Evolutionary conservation across 768 basidiomycete genomes (phyloP), one percentile per base, ranked within the genome.

Genomic region (Phlebiopsis flavidoalba): DNA sequence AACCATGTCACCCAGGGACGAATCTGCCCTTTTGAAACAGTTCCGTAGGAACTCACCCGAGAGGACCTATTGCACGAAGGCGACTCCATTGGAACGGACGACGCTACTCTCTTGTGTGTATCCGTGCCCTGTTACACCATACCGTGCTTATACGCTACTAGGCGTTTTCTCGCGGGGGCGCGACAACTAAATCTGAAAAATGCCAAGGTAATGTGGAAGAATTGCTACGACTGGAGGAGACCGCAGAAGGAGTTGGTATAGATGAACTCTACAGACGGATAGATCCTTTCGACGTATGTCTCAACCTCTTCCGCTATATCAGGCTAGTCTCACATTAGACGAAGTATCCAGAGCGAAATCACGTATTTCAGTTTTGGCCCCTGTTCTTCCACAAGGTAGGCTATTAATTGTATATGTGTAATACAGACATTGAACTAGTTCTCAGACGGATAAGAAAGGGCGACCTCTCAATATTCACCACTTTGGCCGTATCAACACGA

Each of bases 141-240:
- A 15, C 33, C 54, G n/a, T 45, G 19, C 50, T 15, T 6, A 12
- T 37, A 19, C 45, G 21, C 52, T 53, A 11, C n/a, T 63, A 91
- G 89, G 58, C 83, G 89, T n/a, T 91, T 90, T 66, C 71, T 91
- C n/a, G n/a, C n/a, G n/a, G 82, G 85, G 37, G 89, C 89, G 10
- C 84, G 89, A 2, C 83, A 83, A 63, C 89, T 83, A 65, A 79
- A 84, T 66, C 60, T 87, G 12, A 74, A 71, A 37, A 80, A 83
- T 51, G 72, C 87, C 0, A 87, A 85, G 70, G 78, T 73, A 61
- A 90, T 89, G 89, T 73, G 90, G 46, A 71, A 69, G 57, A 83
- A 86, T 52, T 87, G 86, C 62, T 85, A 88, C 63, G 72, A 83
- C 12, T 91, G 89, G 89, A 78, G 89, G 17, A 77, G 69, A 83